Percentiles rank a stretch among this genome's conserved stretches.
These are phyloP conservation scores for Haplosporangium gracile DNA, from an alignment of 192 early-diverging fungal genomes.

Conservation along the genomic window DNA sequence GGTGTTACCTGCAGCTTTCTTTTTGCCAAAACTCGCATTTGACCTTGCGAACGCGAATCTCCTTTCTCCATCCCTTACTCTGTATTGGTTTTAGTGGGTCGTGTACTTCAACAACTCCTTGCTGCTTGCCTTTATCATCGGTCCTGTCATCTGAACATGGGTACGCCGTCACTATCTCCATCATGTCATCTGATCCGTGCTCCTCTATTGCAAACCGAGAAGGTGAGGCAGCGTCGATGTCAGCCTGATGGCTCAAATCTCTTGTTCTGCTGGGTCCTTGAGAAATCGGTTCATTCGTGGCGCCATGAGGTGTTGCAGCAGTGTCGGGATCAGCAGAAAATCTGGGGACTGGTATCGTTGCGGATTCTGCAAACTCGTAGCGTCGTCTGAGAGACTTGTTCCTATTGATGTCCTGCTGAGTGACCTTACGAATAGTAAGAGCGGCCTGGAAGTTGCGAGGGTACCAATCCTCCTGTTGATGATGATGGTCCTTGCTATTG, in stretches of 20 bases:
- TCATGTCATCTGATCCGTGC: background rate
- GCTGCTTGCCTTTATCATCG: background rate
- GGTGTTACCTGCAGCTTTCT: slow-evolving; percentile 42
- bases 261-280: background rate
- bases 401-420: slow-evolving; percentile 23
- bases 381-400: slow-evolving; percentile 22
- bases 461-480: slow-evolving; percentile 1
- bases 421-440: slow-evolving; percentile 41
- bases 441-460: slow-evolving; percentile 46
- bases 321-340: background rate
- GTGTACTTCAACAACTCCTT: background rate
- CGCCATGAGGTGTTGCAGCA: background rate
- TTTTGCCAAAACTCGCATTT: slow-evolving; percentile 57
- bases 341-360: background rate
- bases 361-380: slow-evolving; percentile 23
- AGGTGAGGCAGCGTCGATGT: background rate
- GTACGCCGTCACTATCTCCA: background rate
- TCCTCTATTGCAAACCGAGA: background rate
- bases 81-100: background rate
- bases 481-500: background rate
- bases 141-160: background rate
- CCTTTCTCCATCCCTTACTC: slow-evolving; percentile 25
- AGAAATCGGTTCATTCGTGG: no score
- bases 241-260: background rate
- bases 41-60: slow-evolving; percentile 47